These are phyloP conservation scores for Eucalyptus sideroxylon DNA, from an alignment of 345 rosid species.

Conservation along the genomic window DNA sequence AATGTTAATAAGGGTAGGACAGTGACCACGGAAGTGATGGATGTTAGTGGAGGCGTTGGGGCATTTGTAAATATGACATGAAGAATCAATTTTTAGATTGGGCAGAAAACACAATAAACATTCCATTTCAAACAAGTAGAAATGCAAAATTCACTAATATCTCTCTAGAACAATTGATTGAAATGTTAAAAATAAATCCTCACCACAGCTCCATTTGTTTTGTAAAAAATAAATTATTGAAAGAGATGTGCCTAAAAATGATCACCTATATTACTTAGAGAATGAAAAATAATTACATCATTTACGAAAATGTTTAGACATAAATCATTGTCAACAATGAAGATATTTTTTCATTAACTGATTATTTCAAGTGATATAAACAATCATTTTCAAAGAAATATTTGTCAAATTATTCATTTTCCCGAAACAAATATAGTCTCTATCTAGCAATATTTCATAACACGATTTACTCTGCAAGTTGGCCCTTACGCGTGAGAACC, in stretches of 20 bases:
- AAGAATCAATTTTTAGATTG: background rate
- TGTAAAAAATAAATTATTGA: too few species aligned
- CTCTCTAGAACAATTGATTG: fast-evolving
- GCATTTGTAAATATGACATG: background rate
- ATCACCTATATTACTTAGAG: too few species aligned
- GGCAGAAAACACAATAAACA: background rate
- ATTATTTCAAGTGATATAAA: too few species aligned
- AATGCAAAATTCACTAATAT: background rate
- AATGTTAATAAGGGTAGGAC: background rate
- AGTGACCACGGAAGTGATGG: background rate
- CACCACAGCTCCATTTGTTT: too few species aligned
- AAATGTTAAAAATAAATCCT: background rate
- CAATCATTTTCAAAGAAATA: too few species aligned
- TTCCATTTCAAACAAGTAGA: background rate
- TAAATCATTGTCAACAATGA: too few species aligned
- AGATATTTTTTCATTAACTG: too few species aligned
- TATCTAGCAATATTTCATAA: background rate
- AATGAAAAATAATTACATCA: too few species aligned
- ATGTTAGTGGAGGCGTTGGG: background rate
- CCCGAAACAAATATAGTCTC: too few species aligned
- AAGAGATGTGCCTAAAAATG: too few species aligned
- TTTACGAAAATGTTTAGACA: too few species aligned
- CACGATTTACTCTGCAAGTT: background rate
- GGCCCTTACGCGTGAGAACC: background rate
- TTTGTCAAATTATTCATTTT: too few species aligned